Base-by-base conservation (phyloP, 345 rosid genomes). In the Raphanus sativus region DNA sequence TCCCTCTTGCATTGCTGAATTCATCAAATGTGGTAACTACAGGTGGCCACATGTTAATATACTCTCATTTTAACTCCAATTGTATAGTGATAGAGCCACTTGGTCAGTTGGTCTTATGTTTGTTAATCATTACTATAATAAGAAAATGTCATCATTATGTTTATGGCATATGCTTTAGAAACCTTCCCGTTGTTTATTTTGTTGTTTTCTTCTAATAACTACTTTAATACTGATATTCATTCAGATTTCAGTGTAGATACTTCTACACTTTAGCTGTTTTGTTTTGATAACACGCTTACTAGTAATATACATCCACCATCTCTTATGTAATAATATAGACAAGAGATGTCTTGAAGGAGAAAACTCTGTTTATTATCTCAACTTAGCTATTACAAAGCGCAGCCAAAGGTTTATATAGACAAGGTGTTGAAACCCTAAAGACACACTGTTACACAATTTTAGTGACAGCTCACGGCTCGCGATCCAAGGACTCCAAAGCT, bases 1-100 rank as follows among this genome's bases (percentile, higher is more conserved):
- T 40, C 6, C 59, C 66, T 56, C 59, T 68, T 68, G 73, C 67
- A 60, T 67, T 45, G 38, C 52, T 52, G 65, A 50, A 63, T 36
- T 63, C 48, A 63, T 52, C 75, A 63, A 77, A 15, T 69, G 26
- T 70, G 4, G 17, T 29, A 38, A 9, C 54, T 70, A 63, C 65
- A 77, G 34, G 65, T 70, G 80, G 70, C 70, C 80, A 77, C 75
- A 77, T 77, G 80, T 65, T 62, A 63, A 63, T 36, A 28, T 70
- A 63, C 29, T 70, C 70, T 3, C 65, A 70, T 77, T 70, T 55
- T 62, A 7, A 63, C 52, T 76, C 75, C 15, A 76, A 50, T 45
- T 50, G 13, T 10, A 61, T 48, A 9, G 55, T 62, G 65, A 76
- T 69, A 15, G 8, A 50, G 55, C 55, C 21, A 50, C 24, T 50